Percentiles rank a stretch among this genome's conserved stretches.
Evolutionary conservation across 1,139 yeast genomes (phyloP).

Genomic region (Diutina catenulata): DNA sequence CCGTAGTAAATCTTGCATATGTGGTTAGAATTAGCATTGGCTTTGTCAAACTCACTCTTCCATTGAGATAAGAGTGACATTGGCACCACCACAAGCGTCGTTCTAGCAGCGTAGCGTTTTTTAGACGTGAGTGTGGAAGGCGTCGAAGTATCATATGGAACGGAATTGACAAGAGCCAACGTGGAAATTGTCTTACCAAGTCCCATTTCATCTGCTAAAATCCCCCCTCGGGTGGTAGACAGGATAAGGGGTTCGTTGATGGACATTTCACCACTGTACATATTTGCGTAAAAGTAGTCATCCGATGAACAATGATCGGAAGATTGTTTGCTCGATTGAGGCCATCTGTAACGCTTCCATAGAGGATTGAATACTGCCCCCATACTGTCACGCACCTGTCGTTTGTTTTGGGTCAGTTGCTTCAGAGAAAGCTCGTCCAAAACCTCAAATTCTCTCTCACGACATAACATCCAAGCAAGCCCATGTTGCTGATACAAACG

Average conservation of each 20-base stretch:
- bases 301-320: constrained; percentile 12
- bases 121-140: not conserved
- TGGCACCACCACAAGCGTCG: constrained; percentile 80
- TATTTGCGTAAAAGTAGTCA: constrained; percentile 55
- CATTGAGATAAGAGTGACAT: constrained; percentile 87
- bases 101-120: constrained; percentile 43
- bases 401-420: constrained; percentile 19
- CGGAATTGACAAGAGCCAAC: constrained; percentile 56
- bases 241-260: constrained; percentile 51
- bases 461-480: constrained; percentile 66
- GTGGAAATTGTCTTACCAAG: constrained; percentile 88
- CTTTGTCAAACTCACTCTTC: constrained; percentile 67
- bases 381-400: constrained; percentile 17
- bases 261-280: constrained; percentile 76
- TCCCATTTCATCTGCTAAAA: constrained; percentile 97
- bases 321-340: constrained; percentile 24
- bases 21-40: constrained; percentile 35
- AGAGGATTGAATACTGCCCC: constrained; percentile 70
- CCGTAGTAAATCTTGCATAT: constrained; percentile 65
- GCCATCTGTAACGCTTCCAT: constrained; percentile 80
- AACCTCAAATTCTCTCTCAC: constrained; percentile 42
- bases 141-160: constrained; percentile 22
- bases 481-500: constrained; percentile 75
- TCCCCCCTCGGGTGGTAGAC: constrained; percentile 64
- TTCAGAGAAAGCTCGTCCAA: constrained; percentile 20